Conservation (phyloP, 1,284 basidiomycete species). For the Moesziomyces sp. region DNA sequence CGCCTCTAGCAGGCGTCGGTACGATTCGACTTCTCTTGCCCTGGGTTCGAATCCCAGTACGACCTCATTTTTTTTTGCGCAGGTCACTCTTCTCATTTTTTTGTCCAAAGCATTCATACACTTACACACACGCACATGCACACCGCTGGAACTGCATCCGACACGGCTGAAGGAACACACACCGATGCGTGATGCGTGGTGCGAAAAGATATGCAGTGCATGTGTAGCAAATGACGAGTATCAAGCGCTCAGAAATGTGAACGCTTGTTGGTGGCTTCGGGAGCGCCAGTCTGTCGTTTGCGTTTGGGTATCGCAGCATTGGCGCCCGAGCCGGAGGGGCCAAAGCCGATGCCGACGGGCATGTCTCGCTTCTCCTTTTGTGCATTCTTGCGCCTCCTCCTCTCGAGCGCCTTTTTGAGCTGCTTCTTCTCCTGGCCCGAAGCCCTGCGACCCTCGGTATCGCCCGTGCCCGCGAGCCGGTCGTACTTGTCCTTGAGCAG, state of each 20-base stretch:
- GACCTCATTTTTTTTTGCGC: conserved; percentile 22
- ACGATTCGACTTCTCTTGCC: conserved; percentile 49
- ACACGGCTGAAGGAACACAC: too few species aligned
- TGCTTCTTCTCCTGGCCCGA: conserved; percentile 69
- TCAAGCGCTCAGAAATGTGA: conserved; percentile 6
- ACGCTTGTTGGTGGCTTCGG: conserved; percentile 7
- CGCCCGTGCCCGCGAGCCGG: conserved; percentile 23
- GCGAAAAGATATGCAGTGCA: too few species aligned
- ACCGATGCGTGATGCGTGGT: too few species aligned
- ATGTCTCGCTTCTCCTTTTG: conserved; percentile 84
- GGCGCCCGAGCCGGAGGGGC: neutral
- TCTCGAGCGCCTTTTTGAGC: conserved; percentile 82
- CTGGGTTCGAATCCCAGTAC: conserved; percentile 56
- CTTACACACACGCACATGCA: too few species aligned
- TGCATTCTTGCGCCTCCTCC: conserved; percentile 84
- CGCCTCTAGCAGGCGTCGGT: neutral
- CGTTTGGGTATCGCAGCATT: conserved; percentile 37
- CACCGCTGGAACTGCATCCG: too few species aligned
- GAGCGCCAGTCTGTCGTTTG: conserved; percentile 12
- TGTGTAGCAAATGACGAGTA: too few species aligned
- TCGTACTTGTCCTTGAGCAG: conserved; percentile 58
- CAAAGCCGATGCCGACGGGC: conserved; percentile 45
- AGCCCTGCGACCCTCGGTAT: conserved; percentile 16
- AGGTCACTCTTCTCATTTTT: too few species aligned
- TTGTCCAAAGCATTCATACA: too few species aligned